Percentiles rank a stretch among this genome's conserved stretches.
Evolutionary conservation across 345 rosid genomes (phyloP).

Genomic region (Rhodamnia argentea): DNA sequence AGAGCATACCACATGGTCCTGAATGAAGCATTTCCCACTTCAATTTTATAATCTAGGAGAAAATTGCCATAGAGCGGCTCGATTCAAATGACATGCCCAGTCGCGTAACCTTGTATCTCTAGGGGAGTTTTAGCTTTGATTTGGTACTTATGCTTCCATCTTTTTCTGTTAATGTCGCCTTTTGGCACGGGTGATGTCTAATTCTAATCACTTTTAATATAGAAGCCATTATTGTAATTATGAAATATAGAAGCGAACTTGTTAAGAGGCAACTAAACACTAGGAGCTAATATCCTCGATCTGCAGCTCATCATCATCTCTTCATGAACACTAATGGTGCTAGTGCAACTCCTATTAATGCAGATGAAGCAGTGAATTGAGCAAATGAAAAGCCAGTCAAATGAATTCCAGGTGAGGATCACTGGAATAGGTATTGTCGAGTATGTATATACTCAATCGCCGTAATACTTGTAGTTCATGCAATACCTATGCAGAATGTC

Average conservation of each 20-base stretch:
- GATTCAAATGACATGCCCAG: not conserved
- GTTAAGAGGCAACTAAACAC: not conserved
- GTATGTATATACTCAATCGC: not conserved
- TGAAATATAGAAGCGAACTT: not conserved
- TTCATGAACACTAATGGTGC: not conserved
- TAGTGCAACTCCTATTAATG: not conserved
- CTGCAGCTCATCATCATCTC: not conserved
- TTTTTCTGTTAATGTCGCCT: not conserved
- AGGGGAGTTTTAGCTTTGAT: not conserved
- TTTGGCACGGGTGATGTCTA: not conserved
- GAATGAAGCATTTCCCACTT: not conserved
- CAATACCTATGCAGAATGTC: not conserved
- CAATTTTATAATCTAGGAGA: not conserved
- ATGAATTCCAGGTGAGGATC: conserved; percentile 38
- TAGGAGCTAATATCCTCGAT: not conserved
- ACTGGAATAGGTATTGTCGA: not conserved
- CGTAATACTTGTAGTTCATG: not conserved
- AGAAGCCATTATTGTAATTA: not conserved
- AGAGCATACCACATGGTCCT: not conserved
- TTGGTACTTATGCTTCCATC: not conserved
- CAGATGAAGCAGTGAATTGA: conserved; percentile 48
- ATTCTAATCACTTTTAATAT: not conserved
- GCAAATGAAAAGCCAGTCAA: conserved; percentile 32
- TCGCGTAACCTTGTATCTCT: not conserved
- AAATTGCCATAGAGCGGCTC: not conserved